Conservation (phyloP, 2,329 filamentous ascomycete genomes). For the Pseudogymnoascus sp. region DNA sequence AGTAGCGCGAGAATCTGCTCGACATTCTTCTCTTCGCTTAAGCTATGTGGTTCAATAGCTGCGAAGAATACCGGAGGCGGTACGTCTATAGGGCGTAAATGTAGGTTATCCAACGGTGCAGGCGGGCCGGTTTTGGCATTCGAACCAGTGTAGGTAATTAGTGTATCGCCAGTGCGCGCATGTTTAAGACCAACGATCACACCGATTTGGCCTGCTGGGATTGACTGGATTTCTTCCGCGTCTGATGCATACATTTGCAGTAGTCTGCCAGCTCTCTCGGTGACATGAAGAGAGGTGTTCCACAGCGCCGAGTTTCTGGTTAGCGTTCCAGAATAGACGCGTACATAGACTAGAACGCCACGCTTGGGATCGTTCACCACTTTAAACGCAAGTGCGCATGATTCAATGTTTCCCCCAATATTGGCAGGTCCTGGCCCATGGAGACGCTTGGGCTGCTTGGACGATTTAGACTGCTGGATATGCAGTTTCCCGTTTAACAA, state of each 20-base stretch:
- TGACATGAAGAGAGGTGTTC: constrained; percentile 77
- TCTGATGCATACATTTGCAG: constrained; percentile 87
- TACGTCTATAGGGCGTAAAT: constrained; percentile 80
- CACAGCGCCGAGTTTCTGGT: constrained; percentile 68
- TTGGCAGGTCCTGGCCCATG: constrained; percentile 24
- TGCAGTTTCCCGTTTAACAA: constrained; percentile 40
- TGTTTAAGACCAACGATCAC: constrained; percentile 85
- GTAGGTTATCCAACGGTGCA: constrained; percentile 62
- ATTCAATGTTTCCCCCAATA: constrained; percentile 42
- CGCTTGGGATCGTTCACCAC: constrained; percentile 82
- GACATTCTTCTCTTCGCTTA: constrained; percentile 73
- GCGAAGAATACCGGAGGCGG: constrained; percentile 95
- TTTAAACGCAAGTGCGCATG: constrained; percentile 76
- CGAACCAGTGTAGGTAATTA: constrained; percentile 64
- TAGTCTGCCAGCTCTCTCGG: constrained; percentile 72
- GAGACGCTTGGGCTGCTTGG: constrained; percentile 22
- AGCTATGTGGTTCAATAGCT: constrained; percentile 75
- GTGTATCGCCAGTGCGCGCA: constrained; percentile 87
- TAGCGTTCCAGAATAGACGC: constrained; percentile 81
- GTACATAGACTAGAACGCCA: constrained; percentile 83
- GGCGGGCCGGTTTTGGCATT: constrained; percentile 57
- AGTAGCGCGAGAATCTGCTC: constrained; percentile 69
- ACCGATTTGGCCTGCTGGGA: constrained; percentile 84
- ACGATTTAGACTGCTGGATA: constrained; percentile 30
- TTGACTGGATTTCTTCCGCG: constrained; percentile 72